Percentiles rank a stretch among this genome's conserved stretches.
phyloP scores from a whole-genome alignment of 2,329 filamentous ascomycete species.

The Arthrobotrys entomopaga region DNA sequence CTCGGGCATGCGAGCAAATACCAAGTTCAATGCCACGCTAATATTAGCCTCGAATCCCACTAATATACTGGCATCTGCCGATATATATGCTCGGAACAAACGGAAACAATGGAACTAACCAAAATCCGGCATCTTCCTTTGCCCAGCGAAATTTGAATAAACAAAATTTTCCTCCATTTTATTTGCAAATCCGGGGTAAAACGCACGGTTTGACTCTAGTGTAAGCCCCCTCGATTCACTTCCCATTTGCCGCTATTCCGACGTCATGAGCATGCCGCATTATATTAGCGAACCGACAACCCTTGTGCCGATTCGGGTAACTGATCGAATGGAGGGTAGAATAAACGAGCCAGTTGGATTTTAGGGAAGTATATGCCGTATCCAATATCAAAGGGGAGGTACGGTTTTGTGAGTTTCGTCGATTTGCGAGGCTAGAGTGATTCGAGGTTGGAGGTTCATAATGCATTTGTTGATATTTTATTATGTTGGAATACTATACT shows the following conservation, averaged over 20 bases:
- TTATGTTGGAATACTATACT: background rate
- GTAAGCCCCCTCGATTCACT: background rate
- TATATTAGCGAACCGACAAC: background rate
- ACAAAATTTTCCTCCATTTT: too few species aligned
- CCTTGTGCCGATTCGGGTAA: background rate
- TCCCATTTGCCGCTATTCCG: slow-evolving; percentile 13
- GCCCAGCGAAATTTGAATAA: too few species aligned
- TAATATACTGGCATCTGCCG: background rate
- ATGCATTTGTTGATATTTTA: too few species aligned
- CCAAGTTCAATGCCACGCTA: too few species aligned
- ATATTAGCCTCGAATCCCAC: too few species aligned
- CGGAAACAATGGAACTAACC: background rate
- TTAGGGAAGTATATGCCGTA: background rate
- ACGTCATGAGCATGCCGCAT: slow-evolving; percentile 20
- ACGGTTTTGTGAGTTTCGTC: background rate
- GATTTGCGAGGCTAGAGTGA: background rate
- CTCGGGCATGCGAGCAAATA: too few species aligned
- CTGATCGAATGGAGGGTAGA: slow-evolving; percentile 18
- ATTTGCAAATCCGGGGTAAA: slow-evolving; percentile 6
- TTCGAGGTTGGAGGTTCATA: too few species aligned
- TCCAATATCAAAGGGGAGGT: background rate
- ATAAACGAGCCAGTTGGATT: slow-evolving; percentile 1
- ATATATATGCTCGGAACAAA: background rate
- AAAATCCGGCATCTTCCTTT: slow-evolving; percentile 3
- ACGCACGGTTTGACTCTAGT: background rate